A percentile compares a stretch with the other conserved stretches of the same genome.
Evolutionary conservation across 139 green algal species (phyloP).

Genomic region (Micromonas pusilla): DNA sequence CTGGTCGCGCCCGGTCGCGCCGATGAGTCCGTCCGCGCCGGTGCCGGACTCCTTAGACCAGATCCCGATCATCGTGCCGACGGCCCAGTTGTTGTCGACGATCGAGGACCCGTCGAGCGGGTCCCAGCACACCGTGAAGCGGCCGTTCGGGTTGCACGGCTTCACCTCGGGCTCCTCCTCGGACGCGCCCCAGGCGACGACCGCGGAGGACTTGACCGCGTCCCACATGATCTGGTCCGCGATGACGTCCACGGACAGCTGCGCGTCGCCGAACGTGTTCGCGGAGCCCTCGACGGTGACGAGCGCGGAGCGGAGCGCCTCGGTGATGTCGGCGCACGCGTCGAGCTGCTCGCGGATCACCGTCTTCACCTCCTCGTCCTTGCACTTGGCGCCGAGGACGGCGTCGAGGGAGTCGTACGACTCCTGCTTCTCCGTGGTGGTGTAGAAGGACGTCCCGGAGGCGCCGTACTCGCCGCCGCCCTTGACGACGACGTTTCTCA

Average conservation of each 20-base stretch:
- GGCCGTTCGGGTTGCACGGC: constrained; percentile 33
- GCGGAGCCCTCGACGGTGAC: constrained; percentile 37
- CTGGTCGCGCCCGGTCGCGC: constrained; percentile 48
- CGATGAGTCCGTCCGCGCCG: constrained; percentile 43
- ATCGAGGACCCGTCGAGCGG: constrained; percentile 53
- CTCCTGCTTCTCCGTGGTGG: constrained; percentile 41
- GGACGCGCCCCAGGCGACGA: constrained; percentile 32
- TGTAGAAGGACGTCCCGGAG: constrained; percentile 37
- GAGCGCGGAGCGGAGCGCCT: constrained; percentile 37
- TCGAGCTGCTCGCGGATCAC: constrained; percentile 36
- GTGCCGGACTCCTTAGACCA: constrained; percentile 38
- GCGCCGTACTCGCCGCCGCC: constrained; percentile 33
- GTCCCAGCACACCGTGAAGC: constrained; percentile 55
- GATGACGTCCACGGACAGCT: constrained; percentile 55
- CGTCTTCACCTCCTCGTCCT: constrained; percentile 11
- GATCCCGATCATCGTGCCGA: constrained; percentile 54
- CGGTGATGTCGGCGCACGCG: constrained; percentile 38
- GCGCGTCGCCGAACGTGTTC: constrained; percentile 54
- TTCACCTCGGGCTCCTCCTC: constrained; percentile 39
- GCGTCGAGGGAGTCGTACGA: constrained; percentile 34
- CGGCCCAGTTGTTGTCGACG: constrained; percentile 57
- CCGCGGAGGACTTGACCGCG: constrained; percentile 21
- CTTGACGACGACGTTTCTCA: constrained; percentile 4
- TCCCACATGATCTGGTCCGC: constrained; percentile 46
- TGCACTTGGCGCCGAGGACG: constrained; percentile 32